A percentile compares a stretch with the other conserved stretches of the same genome.
Conservation (phyloP, 73 alveolate genomes). For the Paramecium bursaria region DNA sequence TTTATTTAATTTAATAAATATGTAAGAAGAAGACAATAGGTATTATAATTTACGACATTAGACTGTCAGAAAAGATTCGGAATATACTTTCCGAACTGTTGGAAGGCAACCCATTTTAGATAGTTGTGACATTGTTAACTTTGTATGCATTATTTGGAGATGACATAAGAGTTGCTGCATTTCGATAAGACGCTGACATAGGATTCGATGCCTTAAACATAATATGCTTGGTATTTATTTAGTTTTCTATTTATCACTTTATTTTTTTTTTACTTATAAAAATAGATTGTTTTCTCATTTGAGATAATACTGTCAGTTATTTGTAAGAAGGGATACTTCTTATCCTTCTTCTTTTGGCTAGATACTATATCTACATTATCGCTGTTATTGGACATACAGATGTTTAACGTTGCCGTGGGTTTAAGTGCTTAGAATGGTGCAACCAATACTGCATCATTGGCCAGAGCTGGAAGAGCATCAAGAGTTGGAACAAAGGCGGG, state of each 20-base stretch:
- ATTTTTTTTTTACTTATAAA: too few relatives aligned
- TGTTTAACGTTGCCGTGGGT: constrained; percentile 68
- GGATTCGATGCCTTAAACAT: constrained; percentile 15
- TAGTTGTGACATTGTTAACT: constrained; percentile 65
- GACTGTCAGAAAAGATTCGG: too few relatives aligned
- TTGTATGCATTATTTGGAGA: constrained; percentile 81
- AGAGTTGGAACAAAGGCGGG: constrained; percentile 86
- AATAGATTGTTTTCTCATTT: constrained; percentile 49
- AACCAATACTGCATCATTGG: constrained; percentile 76
- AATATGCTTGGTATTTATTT: constrained; percentile 8
- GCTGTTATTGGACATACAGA: constrained; percentile 71
- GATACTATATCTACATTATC: constrained; percentile 77
- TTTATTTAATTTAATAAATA: too few relatives aligned
- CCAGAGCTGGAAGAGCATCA: constrained; percentile 80
- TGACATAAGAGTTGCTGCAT: constrained; percentile 74
- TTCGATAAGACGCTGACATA: neutral
- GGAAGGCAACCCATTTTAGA: neutral
- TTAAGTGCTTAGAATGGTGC: constrained; percentile 32
- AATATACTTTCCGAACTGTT: too few relatives aligned
- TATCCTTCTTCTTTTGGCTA: constrained; percentile 77
- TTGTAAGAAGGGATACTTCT: constrained; percentile 61
- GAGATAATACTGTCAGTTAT: constrained; percentile 73
- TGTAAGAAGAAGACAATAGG: too few relatives aligned
- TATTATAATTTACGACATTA: too few relatives aligned
- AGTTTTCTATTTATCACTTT: too few relatives aligned